These are phyloP conservation scores for Beta lomatogona DNA, from an alignment of 179 eudicot species.

Conservation along the genomic window DNA sequence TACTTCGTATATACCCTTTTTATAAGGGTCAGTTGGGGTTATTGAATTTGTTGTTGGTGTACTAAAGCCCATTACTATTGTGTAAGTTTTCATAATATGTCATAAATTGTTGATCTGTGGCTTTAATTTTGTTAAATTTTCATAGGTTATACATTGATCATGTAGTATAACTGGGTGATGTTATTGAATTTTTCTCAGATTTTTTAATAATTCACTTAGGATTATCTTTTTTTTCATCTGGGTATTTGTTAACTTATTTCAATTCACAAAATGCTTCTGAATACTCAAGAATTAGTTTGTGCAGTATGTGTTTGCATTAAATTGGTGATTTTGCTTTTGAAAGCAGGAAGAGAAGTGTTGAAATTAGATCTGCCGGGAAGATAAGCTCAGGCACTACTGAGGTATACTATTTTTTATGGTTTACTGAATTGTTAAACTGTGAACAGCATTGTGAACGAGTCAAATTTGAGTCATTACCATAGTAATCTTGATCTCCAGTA, in stretches of 20 bases:
- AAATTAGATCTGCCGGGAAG: constrained; percentile 60
- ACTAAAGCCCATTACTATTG: too few relatives aligned
- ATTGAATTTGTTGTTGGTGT: too few relatives aligned
- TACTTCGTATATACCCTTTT: too few relatives aligned
- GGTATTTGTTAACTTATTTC: neutral
- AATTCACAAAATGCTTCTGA: neutral
- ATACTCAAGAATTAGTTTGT: neutral
- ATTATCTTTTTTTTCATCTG: neutral
- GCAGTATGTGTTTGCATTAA: too few relatives aligned
- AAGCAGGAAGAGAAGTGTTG: constrained; percentile 35
- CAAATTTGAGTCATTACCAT: neutral
- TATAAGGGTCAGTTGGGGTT: neutral
- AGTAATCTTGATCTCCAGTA: too few relatives aligned
- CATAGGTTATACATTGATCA: too few relatives aligned
- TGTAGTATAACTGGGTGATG: too few relatives aligned
- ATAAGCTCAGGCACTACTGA: constrained; percentile 61
- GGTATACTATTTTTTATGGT: constrained; percentile 37
- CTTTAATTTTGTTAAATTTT: too few relatives aligned
- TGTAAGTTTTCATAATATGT: too few relatives aligned
- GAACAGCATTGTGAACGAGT: neutral
- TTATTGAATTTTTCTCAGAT: neutral
- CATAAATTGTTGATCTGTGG: too few relatives aligned
- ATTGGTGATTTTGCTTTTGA: too few relatives aligned
- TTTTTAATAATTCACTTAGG: neutral
- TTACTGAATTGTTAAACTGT: neutral